These are phyloP conservation scores for Silene latifolia DNA, from an alignment of 148 eudicot species.

Conservation along the genomic window DNA sequence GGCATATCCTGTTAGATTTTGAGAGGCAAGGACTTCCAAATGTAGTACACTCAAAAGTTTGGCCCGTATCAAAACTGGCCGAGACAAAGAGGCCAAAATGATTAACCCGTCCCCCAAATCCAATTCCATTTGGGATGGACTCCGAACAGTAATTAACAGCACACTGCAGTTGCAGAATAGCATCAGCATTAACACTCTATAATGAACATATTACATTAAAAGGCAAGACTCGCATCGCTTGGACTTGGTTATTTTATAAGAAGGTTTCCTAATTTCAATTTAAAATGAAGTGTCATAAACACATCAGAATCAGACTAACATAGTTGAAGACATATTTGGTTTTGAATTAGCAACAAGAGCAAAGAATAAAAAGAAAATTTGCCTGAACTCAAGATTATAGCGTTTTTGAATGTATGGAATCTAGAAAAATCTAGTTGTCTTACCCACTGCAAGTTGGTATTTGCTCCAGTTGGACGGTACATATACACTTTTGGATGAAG, in stretches of 20 bases:
- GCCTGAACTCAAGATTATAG: too few species aligned
- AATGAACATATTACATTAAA: background rate
- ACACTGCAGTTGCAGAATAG: constrained; percentile 44
- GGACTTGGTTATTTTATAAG: background rate
- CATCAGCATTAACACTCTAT: constrained; percentile 8
- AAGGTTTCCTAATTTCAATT: background rate
- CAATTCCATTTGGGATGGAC: constrained; percentile 87
- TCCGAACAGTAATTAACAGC: constrained; percentile 76
- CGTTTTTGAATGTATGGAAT: background rate
- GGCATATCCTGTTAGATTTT: constrained; percentile 49
- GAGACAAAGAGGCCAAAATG: constrained; percentile 86
- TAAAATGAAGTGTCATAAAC: background rate
- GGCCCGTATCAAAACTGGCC: constrained; percentile 82
- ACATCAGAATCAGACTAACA: too few species aligned
- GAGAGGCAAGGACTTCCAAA: constrained; percentile 80
- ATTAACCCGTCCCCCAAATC: constrained; percentile 68
- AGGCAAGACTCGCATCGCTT: background rate
- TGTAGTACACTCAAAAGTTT: constrained; percentile 70
- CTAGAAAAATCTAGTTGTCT: constrained; percentile 11
- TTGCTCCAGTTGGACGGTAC: constrained; percentile 86
- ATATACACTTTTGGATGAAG: constrained; percentile 67
- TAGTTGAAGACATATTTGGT: too few species aligned
- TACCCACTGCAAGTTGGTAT: constrained; percentile 89
- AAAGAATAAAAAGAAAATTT: background rate
- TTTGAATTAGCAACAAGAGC: background rate